phyloP scores from a whole-genome alignment of 2,329 filamentous ascomycete species.

The Aspergillus sp. region DNA sequence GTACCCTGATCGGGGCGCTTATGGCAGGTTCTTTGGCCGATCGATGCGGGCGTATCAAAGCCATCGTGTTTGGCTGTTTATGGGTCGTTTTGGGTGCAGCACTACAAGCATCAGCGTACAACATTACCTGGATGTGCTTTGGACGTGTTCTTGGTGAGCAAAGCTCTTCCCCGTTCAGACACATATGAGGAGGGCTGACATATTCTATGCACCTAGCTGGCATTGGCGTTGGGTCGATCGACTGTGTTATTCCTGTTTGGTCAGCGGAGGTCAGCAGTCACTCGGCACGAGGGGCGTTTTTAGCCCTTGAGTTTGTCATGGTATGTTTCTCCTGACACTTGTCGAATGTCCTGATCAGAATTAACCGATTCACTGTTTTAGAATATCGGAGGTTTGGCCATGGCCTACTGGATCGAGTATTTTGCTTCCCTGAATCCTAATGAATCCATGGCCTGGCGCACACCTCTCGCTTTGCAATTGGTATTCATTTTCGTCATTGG shows the following conservation, averaged over 20 bases:
- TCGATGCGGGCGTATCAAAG: slow-evolving; percentile 50
- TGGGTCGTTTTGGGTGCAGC: slow-evolving; percentile 51
- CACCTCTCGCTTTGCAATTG: slow-evolving; percentile 60
- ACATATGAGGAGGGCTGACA: background rate
- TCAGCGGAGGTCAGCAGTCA: slow-evolving; percentile 58
- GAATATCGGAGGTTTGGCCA: slow-evolving; percentile 59
- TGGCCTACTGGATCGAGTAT: slow-evolving; percentile 50
- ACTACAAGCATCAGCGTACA: slow-evolving; percentile 55
- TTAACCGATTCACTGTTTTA: slow-evolving; percentile 29
- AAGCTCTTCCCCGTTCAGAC: background rate
- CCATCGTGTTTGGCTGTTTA: slow-evolving; percentile 49
- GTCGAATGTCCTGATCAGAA: background rate
- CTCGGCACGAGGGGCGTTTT: slow-evolving; percentile 55
- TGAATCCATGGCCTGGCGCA: slow-evolving; percentile 47
- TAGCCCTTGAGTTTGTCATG: slow-evolving; percentile 56
- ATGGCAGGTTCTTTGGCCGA: slow-evolving; percentile 55
- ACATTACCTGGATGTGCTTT: slow-evolving; percentile 57
- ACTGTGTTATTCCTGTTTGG: slow-evolving; percentile 60
- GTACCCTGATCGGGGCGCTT: slow-evolving; percentile 52
- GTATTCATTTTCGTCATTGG: slow-evolving; percentile 50
- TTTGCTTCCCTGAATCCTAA: slow-evolving; percentile 39
- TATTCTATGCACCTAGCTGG: background rate
- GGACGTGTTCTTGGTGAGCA: slow-evolving; percentile 47
- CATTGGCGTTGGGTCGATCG: slow-evolving; percentile 55
- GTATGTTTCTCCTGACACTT: background rate